These are phyloP conservation scores for Metschnikowia gelsemii DNA, from an alignment of 805 yeast genomes.

Conservation along the genomic window DNA sequence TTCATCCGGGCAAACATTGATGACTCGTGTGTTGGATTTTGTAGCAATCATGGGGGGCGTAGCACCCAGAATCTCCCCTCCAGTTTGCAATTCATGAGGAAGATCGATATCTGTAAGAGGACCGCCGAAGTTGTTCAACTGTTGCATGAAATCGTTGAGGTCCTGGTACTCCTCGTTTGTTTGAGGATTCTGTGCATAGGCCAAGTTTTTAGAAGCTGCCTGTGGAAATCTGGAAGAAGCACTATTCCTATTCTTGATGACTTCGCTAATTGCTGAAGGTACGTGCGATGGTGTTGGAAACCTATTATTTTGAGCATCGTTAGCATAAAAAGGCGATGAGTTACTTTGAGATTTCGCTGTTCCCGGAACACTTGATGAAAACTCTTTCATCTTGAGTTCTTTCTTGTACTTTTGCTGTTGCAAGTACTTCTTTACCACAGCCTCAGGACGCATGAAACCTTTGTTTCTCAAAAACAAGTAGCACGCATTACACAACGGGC, in stretches of 20 bases:
- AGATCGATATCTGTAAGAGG: conserved; percentile 48
- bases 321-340: conserved; percentile 14
- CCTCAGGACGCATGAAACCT: conserved; percentile 47
- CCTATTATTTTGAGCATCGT: conserved; percentile 24
- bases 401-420: conserved; percentile 45
- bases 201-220: conserved; percentile 11
- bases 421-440: conserved; percentile 44
- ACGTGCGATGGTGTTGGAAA: conserved; percentile 44
- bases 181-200: conserved; percentile 14
- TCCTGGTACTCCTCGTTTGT: conserved; percentile 29
- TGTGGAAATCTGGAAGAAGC: conserved; percentile 5
- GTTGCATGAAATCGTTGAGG: conserved; percentile 41
- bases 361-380: conserved; percentile 12
- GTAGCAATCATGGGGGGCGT: conserved; percentile 55
- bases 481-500: conserved; percentile 48
- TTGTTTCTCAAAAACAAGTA: conserved; percentile 42
- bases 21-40: conserved; percentile 53
- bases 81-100: conserved; percentile 24
- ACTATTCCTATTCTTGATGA: conserved; percentile 25
- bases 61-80: conserved; percentile 22
- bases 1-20: conserved; percentile 46
- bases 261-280: conserved; percentile 38
- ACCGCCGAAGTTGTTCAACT: conserved; percentile 39
- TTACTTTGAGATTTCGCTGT: conserved; percentile 7
- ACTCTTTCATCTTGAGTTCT: conserved; percentile 34